Percentiles rank a stretch among this genome's conserved stretches.
These are phyloP conservation scores for Lentinula lateritia DNA, from an alignment of 768 basidiomycete species.

Conservation along the genomic window DNA sequence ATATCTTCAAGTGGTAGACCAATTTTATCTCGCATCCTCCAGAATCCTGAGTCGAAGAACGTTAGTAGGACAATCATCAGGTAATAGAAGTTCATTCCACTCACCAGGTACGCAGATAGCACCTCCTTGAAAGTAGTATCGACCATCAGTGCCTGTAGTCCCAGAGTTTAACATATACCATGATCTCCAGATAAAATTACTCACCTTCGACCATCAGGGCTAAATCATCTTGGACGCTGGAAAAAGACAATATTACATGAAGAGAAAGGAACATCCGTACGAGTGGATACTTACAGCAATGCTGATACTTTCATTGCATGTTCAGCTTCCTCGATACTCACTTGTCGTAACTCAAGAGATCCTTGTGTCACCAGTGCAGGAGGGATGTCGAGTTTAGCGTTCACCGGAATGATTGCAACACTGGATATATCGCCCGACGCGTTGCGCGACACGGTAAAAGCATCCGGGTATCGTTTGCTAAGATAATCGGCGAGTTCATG, in stretches of 20 bases:
- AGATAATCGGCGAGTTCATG: constrained; percentile 69
- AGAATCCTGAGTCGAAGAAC: constrained; percentile 45
- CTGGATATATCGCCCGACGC: constrained; percentile 31
- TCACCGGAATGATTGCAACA: constrained; percentile 46
- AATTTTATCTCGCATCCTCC: constrained; percentile 74
- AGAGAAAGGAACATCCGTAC: neutral
- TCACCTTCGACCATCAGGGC: constrained; percentile 58
- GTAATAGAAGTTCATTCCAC: constrained; percentile 10
- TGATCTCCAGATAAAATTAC: neutral
- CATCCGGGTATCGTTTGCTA: constrained; percentile 51
- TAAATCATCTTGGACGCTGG: constrained; percentile 51
- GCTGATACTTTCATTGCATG: constrained; percentile 59
- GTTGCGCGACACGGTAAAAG: constrained; percentile 48
- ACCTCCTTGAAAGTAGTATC: constrained; percentile 72
- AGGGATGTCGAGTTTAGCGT: constrained; percentile 46
- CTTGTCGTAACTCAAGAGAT: constrained; percentile 8
- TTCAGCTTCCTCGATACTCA: constrained; percentile 25
- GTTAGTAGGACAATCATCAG: neutral
- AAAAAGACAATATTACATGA: too few species aligned
- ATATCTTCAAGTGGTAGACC: constrained; percentile 70
- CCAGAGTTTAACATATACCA: neutral
- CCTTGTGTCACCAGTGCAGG: constrained; percentile 26
- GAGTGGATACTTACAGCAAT: constrained; percentile 43
- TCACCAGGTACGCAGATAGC: constrained; percentile 60
- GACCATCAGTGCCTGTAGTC: constrained; percentile 52